These are phyloP conservation scores for Aspergillus ellipticus DNA, from an alignment of 495 filamentous ascomycete species.

Conservation along the genomic window DNA sequence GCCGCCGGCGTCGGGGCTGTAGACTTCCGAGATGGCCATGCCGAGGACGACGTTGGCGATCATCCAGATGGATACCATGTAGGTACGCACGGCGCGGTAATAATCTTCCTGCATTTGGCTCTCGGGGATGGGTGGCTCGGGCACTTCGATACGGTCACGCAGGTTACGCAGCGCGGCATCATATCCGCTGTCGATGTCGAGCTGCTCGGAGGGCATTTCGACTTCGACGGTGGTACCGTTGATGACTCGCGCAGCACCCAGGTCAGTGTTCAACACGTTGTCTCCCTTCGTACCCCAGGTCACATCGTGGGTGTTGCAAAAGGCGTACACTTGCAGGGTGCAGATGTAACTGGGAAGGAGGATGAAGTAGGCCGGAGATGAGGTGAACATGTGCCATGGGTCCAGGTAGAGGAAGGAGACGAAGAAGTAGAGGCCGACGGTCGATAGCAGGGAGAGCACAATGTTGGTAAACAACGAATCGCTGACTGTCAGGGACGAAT, in stretches of 20 bases:
- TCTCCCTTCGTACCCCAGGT: constrained; percentile 99
- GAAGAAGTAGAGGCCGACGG: constrained; percentile 91
- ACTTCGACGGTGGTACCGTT: constrained; percentile 67
- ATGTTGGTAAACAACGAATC: constrained; percentile 93
- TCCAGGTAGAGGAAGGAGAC: constrained; percentile 95
- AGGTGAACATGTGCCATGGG: constrained; percentile 99
- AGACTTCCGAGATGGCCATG: constrained; percentile 91
- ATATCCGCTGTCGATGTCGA: constrained; percentile 97
- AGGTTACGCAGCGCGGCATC: constrained; percentile 96
- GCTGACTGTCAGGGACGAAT: constrained; percentile 55
- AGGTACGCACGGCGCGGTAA: constrained; percentile 94
- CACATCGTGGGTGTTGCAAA: constrained; percentile 99
- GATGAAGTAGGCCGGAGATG: constrained; percentile 86
- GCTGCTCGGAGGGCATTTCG: constrained; percentile 96
- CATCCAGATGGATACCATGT: constrained; percentile 99
- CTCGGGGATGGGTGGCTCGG: constrained; percentile 57
- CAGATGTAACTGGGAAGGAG: constrained; percentile 93
- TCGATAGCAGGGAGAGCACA: constrained; percentile 83
- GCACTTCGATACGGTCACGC: constrained; percentile 84
- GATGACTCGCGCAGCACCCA: constrained; percentile 73
- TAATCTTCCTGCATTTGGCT: constrained; percentile 94
- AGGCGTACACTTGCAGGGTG: constrained; percentile 96
- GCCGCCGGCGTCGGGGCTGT: constrained; percentile 60
- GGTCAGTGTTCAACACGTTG: constrained; percentile 86
- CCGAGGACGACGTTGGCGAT: constrained; percentile 84